Evolutionary conservation across 2,329 filamentous ascomycete species (phyloP).

Genomic region (Colletotrichum truncatum): DNA sequence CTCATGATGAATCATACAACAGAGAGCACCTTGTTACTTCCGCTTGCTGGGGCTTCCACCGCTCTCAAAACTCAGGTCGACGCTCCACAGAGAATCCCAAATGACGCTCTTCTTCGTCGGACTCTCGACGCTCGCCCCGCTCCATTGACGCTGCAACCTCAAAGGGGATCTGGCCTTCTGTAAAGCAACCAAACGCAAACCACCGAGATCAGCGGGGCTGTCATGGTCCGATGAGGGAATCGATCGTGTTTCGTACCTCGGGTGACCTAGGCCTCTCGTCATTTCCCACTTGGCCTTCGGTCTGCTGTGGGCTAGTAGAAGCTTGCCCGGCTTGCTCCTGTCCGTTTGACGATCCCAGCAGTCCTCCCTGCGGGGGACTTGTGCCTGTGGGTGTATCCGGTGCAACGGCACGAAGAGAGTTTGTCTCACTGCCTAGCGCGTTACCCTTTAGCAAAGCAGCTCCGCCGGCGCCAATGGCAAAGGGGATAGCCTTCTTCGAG

Average conservation of each 20-base stretch:
- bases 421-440: constrained; percentile 66
- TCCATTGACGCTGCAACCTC: constrained; percentile 50
- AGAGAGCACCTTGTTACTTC: background rate
- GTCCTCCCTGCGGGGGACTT: constrained; percentile 50
- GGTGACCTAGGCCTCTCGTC: constrained; percentile 32
- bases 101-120: constrained; percentile 62
- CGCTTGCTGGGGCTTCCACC: constrained; percentile 17
- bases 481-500: constrained; percentile 78
- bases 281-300: constrained; percentile 19
- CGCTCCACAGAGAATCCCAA: constrained; percentile 70
- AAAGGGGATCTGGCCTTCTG: constrained; percentile 27
- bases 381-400: constrained; percentile 50
- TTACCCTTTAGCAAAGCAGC: constrained; percentile 55
- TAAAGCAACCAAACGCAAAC: constrained; percentile 31
- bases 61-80: constrained; percentile 65
- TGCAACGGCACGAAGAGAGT: constrained; percentile 61
- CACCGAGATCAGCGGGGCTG: constrained; percentile 39
- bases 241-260: constrained; percentile 64
- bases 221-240: constrained; percentile 61
- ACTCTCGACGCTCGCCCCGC: constrained; percentile 44
- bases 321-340: constrained; percentile 14
- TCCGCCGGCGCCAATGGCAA: constrained; percentile 51
- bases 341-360: constrained; percentile 21
- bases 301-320: constrained; percentile 6
- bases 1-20: background rate